phyloP scores from a whole-genome alignment of 495 filamentous ascomycete species.

The Cetradonia linearis region DNA sequence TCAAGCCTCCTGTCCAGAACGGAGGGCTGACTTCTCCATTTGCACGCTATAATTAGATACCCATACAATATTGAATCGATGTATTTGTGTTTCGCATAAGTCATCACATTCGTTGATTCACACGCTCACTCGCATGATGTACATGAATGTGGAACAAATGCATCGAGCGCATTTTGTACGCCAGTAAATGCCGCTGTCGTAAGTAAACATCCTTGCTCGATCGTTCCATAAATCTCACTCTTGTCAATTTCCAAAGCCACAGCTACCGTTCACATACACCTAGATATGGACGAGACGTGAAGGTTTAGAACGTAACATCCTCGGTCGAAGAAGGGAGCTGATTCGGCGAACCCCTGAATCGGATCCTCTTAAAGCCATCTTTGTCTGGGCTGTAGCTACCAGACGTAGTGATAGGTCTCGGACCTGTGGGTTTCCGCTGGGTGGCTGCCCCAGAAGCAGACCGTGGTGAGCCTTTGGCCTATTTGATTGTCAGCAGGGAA shows the following conservation, averaged over 20 bases:
- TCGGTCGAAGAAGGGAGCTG: constrained; percentile 28
- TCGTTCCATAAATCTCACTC: neutral
- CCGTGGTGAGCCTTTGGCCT: constrained; percentile 29
- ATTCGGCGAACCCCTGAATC: constrained; percentile 41
- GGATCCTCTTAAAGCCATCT: constrained; percentile 31
- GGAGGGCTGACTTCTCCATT: neutral
- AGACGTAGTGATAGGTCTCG: constrained; percentile 40
- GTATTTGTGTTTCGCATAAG: neutral
- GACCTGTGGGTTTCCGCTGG: constrained; percentile 47
- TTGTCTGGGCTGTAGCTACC: constrained; percentile 39
- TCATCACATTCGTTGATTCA: neutral
- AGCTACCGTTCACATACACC: neutral
- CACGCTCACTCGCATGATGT: neutral
- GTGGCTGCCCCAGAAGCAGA: constrained; percentile 34
- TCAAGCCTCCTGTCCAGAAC: neutral
- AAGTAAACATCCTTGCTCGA: neutral
- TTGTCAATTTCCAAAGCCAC: neutral
- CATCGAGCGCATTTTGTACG: neutral
- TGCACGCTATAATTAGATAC: neutral
- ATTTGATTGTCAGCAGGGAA: neutral
- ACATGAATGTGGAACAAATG: neutral
- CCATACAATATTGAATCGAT: neutral
- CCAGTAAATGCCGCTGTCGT: constrained; percentile 9
- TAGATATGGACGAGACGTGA: neutral
- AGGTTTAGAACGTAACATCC: constrained; percentile 15